These are phyloP conservation scores for Boletus pseudopeckii DNA, from an alignment of 768 basidiomycete species.

Conservation along the genomic window DNA sequence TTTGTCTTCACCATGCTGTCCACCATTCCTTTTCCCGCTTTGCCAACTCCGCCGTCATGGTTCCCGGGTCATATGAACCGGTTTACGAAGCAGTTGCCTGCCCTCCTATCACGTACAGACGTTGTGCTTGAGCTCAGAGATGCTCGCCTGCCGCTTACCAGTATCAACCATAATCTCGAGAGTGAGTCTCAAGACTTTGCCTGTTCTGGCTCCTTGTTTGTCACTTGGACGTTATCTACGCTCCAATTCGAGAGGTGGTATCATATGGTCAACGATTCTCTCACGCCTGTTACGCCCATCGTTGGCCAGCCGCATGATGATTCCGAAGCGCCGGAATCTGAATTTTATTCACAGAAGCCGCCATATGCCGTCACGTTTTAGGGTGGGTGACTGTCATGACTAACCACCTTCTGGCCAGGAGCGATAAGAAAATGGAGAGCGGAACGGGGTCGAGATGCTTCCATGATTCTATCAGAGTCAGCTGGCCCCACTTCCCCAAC, in stretches of 20 bases:
- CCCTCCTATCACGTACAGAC: conserved; percentile 75
- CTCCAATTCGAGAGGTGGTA: conserved; percentile 8
- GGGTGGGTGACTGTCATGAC: conserved; percentile 10
- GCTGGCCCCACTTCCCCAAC: conserved; percentile 8
- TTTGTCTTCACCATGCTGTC: conserved; percentile 30
- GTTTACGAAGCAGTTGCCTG: conserved; percentile 74
- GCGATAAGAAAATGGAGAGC: conserved; percentile 65
- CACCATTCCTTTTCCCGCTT: conserved; percentile 40
- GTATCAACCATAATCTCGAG: conserved; percentile 89
- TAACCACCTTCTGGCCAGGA: conserved; percentile 38
- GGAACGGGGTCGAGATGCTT: conserved; percentile 59
- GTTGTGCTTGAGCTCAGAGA: conserved; percentile 95
- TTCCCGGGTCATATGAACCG: conserved; percentile 95
- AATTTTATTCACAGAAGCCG: conserved; percentile 12
- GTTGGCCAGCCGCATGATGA: conserved; percentile 10
- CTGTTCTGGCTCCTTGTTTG: background rate
- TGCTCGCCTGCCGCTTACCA: conserved; percentile 87
- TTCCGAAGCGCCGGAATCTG: conserved; percentile 9
- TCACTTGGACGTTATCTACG: background rate
- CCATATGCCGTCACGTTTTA: conserved; percentile 8
- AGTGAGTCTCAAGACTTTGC: conserved; percentile 43
- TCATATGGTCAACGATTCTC: conserved; percentile 15
- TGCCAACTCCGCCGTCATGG: conserved; percentile 84
- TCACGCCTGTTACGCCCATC: conserved; percentile 19
- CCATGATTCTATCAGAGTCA: conserved; percentile 37